Evolutionary conservation across 2,329 filamentous ascomycete species (phyloP), one percentile per base, ranked within the genome.

Genomic region (Talaromyces albobiverticillius): DNA sequence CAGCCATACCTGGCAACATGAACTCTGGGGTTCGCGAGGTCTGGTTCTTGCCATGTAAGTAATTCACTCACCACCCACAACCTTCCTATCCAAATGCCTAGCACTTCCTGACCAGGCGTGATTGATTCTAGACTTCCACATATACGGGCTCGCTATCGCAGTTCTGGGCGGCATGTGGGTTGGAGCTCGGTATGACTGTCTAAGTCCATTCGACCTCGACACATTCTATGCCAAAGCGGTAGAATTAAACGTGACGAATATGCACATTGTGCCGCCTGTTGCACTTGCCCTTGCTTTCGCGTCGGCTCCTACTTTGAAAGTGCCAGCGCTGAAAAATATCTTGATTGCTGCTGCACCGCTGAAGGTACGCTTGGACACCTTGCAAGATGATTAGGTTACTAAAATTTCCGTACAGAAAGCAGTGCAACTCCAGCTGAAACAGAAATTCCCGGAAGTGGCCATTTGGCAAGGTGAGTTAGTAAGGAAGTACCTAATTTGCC

Each of bases 391-490:
- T n/a, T n/a, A n/a, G n/a, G n/a, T n/a, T n/a, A n/a, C n/a, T n/a
- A n/a, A n/a, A n/a, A n/a, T n/a, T n/a, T 31, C 1, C 25, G 18
- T 11, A 14, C n/a, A 61, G 59, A 54, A 58, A 54, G 52, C 60
- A 4, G 51, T 62, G 2, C 60, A 60, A 14, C 45, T 42, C 20
- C 29, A 55, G 26, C 53, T 62, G 2, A 62, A 62, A 25, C 59
- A 58, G 31, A 48, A 54, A 18, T 51, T 62, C 29, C 60, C 59
- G 3, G 41, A 55, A 45, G 53, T 55, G 6, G 59, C 55, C 34
- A 54, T 61, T 23, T 59, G 57, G 25, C 60, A 61, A 58, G 60
- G 60, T 60, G n/a, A n/a, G n/a, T n/a, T n/a, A n/a, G n/a, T n/a
- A n/a, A n/a, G n/a, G n/a, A n/a, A n/a, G n/a, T n/a, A n/a, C n/a